Base-by-base conservation (phyloP, 371 early-diverging fungal species). In the Circinella minor region DNA sequence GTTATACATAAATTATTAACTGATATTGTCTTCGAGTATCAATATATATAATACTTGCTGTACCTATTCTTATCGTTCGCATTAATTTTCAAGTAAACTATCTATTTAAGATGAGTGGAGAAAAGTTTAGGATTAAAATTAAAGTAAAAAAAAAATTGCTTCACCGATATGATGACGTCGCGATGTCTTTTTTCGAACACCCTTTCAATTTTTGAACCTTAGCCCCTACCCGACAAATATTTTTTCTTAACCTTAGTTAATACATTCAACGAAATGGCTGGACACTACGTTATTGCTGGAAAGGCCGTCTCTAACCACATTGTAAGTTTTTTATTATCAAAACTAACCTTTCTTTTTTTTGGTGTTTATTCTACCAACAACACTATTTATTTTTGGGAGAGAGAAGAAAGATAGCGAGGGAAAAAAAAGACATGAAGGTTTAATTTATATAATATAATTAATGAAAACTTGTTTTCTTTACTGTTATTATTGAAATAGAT, bases 251-350 rank as follows among this genome's bases (percentile, higher is more conserved):
- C 51, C 37, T 4, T 27, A 20, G n/a, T 37, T 18, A 51, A 61
- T 20, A 61, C 38, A 17, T 61, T 61, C 51, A 36, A 43, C 65
- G 65, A 62, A 34, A 85, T 85, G 85, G 83, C 73, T 77, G 86
- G 86, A 69, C 74, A 78, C 67, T 86, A 86, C 77, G 74, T 77
- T 77, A 82, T 86, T 71, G 82, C 80, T 72, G 86, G 84, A 67
- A 80, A 77, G 67, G 66, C 74, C 54, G 67, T 86, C 65, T 81
- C 84, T 65, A 82, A 77, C 78, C 71, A 86, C 73, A 55, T 82
- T 66, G 86, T 86, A 81, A 76, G 72, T 73, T 67, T 60, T 55
- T 4, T 36, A 3, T 17, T 39, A 36, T 10, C 0, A 17, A 51
- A 14, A 18, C 37, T 54, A 10, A 14, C 51, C 17, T 10, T 49